phyloP scores from a whole-genome alignment of 495 filamentous ascomycete genomes.

The Hypoxylon cercidicola region DNA sequence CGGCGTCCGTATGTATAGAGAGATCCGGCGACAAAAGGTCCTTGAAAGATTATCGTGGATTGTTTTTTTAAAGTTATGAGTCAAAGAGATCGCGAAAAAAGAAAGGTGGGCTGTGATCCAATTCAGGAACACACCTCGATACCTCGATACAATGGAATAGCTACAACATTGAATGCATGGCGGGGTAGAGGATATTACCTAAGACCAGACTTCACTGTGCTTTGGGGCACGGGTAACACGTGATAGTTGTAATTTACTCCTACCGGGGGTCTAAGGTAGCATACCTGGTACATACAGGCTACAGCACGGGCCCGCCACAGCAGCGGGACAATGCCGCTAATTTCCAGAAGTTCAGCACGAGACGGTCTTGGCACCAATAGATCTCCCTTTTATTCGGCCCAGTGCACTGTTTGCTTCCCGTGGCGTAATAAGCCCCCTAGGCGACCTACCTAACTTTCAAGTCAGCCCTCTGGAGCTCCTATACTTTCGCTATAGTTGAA shows the following conservation, averaged over 20 bases:
- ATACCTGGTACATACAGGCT: no score
- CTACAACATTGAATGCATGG: constrained; percentile 7
- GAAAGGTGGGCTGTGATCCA: constrained; percentile 1
- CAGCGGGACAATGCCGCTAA: constrained; percentile 33
- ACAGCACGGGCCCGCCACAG: no score
- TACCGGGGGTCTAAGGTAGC: no score
- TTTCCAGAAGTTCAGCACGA: constrained; percentile 37
- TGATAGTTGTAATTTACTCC: constrained; percentile 35
- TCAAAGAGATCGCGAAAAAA: constrained; percentile 19
- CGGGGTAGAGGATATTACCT: constrained; percentile 26
- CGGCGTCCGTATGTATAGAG: neutral
- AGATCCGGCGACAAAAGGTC: neutral
- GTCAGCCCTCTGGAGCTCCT: constrained; percentile 33
- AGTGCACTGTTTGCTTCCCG: no score
- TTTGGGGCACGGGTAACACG: constrained; percentile 31
- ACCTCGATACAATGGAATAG: neutral
- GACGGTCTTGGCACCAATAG: no score
- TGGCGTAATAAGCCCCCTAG: constrained; percentile 33
- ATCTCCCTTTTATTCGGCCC: no score
- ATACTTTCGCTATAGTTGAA: constrained; percentile 16
- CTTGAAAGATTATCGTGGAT: neutral
- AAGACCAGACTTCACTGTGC: no score
- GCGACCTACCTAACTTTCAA: constrained; percentile 1
- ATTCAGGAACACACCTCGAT: constrained; percentile 1
- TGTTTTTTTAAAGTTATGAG: constrained; percentile 15